Evolutionary conservation across 2,329 filamentous ascomycete genomes (phyloP).

Genomic region (Exophiala mesophila): DNA sequence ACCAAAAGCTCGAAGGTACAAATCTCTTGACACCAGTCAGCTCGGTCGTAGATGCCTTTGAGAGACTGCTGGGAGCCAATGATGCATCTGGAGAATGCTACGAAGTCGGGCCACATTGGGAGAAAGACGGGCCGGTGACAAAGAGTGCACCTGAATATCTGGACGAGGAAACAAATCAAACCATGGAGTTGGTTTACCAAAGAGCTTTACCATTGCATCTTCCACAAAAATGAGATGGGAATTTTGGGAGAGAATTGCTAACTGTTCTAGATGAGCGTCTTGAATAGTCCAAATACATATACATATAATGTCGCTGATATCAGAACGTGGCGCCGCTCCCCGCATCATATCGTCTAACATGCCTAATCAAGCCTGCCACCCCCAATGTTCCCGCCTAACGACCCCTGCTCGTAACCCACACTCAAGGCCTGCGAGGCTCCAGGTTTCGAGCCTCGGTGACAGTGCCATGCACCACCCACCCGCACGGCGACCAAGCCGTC

Average conservation of each 20-base stretch:
- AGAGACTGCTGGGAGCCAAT: slow-evolving; percentile 32
- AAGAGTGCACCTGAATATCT: slow-evolving; percentile 14
- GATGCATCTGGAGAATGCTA: slow-evolving; percentile 38
- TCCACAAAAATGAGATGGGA: slow-evolving; percentile 21
- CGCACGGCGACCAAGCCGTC: slow-evolving; percentile 21
- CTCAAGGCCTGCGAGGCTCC: too few relatives aligned
- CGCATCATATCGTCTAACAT: too few relatives aligned
- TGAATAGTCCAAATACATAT: too few relatives aligned
- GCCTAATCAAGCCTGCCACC: too few relatives aligned
- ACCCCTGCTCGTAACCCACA: too few relatives aligned
- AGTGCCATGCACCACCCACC: too few relatives aligned
- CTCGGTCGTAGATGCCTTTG: slow-evolving; percentile 38
- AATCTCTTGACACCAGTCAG: slow-evolving; percentile 38
- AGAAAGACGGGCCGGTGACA: slow-evolving; percentile 17
- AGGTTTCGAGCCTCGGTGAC: too few relatives aligned
- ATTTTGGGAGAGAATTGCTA: too few relatives aligned
- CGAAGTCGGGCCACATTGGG: slow-evolving; percentile 37
- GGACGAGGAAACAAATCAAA: slow-evolving; percentile 18
- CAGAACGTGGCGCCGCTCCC: too few relatives aligned
- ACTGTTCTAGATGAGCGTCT: too few relatives aligned
- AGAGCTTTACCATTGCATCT: slow-evolving; percentile 16
- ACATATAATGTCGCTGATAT: too few relatives aligned
- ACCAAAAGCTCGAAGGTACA: slow-evolving; percentile 33
- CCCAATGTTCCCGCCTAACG: too few relatives aligned
- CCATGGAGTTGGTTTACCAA: slow-evolving; percentile 18